A percentile compares a stretch with the other conserved stretches of the same genome.
Conservation (phyloP, 2,329 filamentous ascomycete genomes). For the Arthrinium phaeospermum region DNA sequence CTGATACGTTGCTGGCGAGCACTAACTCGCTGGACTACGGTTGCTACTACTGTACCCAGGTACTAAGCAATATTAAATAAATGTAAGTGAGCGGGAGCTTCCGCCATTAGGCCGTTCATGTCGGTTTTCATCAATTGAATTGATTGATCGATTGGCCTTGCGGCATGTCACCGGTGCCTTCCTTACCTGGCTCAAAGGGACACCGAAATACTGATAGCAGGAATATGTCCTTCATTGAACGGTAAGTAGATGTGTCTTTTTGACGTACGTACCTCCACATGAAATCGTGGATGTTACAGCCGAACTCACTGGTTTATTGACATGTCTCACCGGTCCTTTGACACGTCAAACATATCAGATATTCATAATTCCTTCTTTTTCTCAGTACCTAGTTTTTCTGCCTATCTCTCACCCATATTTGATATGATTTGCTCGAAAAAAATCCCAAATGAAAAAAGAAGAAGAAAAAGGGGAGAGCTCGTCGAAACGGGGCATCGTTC, state of each 20-base stretch:
- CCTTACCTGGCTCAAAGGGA: background rate
- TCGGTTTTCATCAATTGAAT: background rate
- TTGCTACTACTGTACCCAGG: background rate
- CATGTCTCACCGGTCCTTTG: background rate
- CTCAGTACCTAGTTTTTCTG: background rate
- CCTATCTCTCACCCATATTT: background rate
- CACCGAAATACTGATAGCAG: background rate
- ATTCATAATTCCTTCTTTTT: background rate
- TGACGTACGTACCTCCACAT: background rate
- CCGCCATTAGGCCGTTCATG: background rate
- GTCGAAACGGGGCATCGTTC: background rate
- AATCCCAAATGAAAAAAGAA: background rate
- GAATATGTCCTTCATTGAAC: background rate
- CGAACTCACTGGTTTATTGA: background rate
- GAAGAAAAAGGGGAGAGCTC: background rate
- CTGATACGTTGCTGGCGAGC: background rate
- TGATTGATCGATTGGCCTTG: background rate
- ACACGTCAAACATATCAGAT: background rate
- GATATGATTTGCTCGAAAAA: background rate
- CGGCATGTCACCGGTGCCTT: background rate
- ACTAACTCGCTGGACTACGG: background rate
- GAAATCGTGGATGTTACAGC: background rate
- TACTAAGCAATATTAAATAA: background rate
- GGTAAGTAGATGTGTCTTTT: background rate
- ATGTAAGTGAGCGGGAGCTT: slow-evolving; percentile 3